Evolutionary conservation across 768 basidiomycete species (phyloP).

Genomic region (Mycena latifolia): DNA sequence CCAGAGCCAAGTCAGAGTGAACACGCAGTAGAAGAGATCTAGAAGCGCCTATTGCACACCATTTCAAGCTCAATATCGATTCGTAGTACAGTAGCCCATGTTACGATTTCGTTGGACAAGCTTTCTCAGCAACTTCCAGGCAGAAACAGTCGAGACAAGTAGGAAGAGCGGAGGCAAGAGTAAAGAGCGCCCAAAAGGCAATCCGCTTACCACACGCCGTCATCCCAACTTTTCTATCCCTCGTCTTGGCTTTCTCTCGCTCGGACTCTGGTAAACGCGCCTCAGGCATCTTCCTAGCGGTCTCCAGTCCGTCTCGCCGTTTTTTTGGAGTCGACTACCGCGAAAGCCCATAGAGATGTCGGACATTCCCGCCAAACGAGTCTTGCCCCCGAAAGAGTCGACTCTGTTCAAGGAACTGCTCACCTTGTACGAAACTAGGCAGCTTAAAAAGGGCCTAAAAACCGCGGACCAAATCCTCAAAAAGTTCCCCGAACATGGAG

Average conservation of each 20-base stretch:
- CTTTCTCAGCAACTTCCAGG: too few relatives aligned
- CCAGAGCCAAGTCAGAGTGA: too few relatives aligned
- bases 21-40: too few relatives aligned
- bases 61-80: too few relatives aligned
- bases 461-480: conserved; percentile 94
- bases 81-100: too few relatives aligned
- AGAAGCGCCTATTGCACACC: too few relatives aligned
- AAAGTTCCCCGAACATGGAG: conserved; percentile 96
- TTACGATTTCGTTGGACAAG: too few relatives aligned
- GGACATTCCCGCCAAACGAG: conserved; percentile 59
- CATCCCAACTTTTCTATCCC: background rate
- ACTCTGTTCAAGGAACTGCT: conserved; percentile 89
- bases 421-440: conserved; percentile 88
- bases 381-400: conserved; percentile 85
- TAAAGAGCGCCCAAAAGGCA: too few relatives aligned
- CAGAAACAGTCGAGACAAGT: too few relatives aligned
- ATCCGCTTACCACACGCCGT: conserved; percentile 5
- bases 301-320: background rate
- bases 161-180: too few relatives aligned
- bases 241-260: background rate
- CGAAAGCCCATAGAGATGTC: conserved; percentile 16
- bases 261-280: background rate
- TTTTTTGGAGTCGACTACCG: background rate
- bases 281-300: background rate
- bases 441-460: conserved; percentile 91